phyloP scores from a whole-genome alignment of 2,329 filamentous ascomycete species.

The Ascochyta koolunga region DNA sequence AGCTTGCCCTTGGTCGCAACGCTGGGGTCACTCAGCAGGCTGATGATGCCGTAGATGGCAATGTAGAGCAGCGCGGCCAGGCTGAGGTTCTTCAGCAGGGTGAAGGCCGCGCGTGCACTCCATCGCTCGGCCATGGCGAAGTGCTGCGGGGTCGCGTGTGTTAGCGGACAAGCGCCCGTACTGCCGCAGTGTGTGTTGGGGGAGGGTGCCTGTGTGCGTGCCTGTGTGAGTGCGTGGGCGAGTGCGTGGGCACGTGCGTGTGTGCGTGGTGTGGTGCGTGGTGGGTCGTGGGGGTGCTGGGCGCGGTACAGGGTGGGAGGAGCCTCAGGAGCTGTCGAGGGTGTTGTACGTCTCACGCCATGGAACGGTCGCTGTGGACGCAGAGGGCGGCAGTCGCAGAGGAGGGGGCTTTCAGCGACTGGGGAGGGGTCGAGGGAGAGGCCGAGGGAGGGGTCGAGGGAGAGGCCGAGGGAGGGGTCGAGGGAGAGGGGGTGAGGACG shows the following conservation, averaged over 20 bases:
- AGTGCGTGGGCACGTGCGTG: neutral
- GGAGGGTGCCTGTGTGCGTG: too few relatives aligned
- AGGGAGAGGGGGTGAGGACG: too few relatives aligned
- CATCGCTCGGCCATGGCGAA: conserved; percentile 45
- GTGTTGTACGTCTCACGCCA: neutral
- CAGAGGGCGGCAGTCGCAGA: neutral
- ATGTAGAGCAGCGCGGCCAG: conserved; percentile 52
- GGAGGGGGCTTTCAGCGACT: neutral
- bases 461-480: too few relatives aligned
- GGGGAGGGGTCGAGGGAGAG: too few relatives aligned
- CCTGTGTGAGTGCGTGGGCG: too few relatives aligned
- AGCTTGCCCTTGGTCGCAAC: conserved; percentile 49
- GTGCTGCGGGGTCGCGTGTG: conserved; percentile 23
- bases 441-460: too few relatives aligned
- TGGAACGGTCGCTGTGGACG: neutral
- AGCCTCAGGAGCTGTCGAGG: conserved; percentile 2
- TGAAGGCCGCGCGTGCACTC: conserved; percentile 40
- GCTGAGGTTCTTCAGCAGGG: conserved; percentile 52
- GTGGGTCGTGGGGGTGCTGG: neutral
- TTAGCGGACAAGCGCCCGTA: conserved; percentile 20
- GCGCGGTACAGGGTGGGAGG: neutral
- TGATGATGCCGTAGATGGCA: conserved; percentile 50
- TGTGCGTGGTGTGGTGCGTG: neutral
- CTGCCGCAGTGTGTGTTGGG: neutral
- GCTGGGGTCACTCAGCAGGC: conserved; percentile 50